Base-by-base conservation (phyloP, 192 early-diverging fungal genomes). In the Rhizoclosmatium globosum region DNA sequence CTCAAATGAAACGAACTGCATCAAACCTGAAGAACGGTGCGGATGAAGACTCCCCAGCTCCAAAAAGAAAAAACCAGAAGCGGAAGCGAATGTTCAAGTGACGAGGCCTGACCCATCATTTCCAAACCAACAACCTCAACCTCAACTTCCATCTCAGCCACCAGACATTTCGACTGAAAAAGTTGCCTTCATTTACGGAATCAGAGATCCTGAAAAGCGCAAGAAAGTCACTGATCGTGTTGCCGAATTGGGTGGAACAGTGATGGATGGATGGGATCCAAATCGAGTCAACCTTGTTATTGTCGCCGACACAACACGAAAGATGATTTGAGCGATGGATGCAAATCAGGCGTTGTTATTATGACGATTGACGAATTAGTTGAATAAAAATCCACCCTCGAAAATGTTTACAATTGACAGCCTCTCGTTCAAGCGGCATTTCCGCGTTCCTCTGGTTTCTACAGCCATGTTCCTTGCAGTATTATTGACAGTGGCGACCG, bases 341-440 rank as follows among this genome's bases (percentile, higher is more conserved):
- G 64, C 48, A 76, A 64, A 41, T 53, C 58, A 46, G 38, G 62
- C 13, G 64, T 53, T 38, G 61, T 43, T 1, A 45, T 76, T 13
- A 19, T 66, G 19, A 64, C 60, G 11, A 64, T 62, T 13, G 47
- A 53, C 3, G 74, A 76, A 67, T 53, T 71, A n/a, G 4, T 71
- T 3, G 21, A 62, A 62, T 62, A 62, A 50, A 50, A 50, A 50
- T 9, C 48, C 15, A 9, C 15, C 15, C 15, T 64, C 62, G 7
- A 41, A 44, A 7, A 84, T 84, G 79, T 75, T 70, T 38, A 76
- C 81, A 3, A 43, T 85, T 9, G 53, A 56, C 56, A 56, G 61
- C 17, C 21, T 80, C 21, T 76, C 84, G 17, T 85, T 81, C 76
- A 59, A 66, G 31, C 81, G 77, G 64, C 74, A 77, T 41, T 84